Percentiles rank a stretch among this genome's conserved stretches.
Evolutionary conservation across 768 basidiomycete genomes (phyloP).

Genomic region (Boletus barrowsii): DNA sequence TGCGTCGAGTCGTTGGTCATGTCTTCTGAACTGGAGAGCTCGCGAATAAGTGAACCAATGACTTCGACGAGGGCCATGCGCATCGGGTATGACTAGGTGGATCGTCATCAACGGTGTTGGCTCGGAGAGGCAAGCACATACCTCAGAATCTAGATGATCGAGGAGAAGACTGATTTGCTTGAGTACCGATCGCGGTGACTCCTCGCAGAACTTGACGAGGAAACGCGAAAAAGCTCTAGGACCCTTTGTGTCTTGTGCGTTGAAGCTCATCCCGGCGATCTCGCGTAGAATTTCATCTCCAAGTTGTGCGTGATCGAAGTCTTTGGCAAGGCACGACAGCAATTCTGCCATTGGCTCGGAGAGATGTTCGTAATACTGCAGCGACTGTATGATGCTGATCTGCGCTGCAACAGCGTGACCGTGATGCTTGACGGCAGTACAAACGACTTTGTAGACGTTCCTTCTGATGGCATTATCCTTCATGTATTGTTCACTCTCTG

Average conservation of each 20-base stretch:
- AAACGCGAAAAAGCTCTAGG: conserved; percentile 85
- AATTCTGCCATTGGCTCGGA: conserved; percentile 94
- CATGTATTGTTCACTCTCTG: conserved; percentile 86
- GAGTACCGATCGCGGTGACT: conserved; percentile 73
- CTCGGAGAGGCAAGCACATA: conserved; percentile 28
- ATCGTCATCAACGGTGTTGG: background rate
- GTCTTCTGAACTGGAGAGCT: conserved; percentile 60
- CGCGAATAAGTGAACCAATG: conserved; percentile 79
- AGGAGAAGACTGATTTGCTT: conserved; percentile 88
- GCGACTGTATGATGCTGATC: conserved; percentile 83
- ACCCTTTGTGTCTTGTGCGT: conserved; percentile 79
- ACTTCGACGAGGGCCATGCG: conserved; percentile 92
- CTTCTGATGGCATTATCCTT: conserved; percentile 68
- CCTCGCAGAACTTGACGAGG: conserved; percentile 75
- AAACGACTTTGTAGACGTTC: conserved; percentile 85
- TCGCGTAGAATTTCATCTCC: conserved; percentile 91
- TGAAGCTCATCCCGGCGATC: conserved; percentile 75
- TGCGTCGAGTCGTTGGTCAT: conserved; percentile 44
- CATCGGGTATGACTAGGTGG: conserved; percentile 84
- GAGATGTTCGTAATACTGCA: conserved; percentile 94
- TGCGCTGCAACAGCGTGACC: conserved; percentile 81
- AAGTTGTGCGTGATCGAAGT: conserved; percentile 86
- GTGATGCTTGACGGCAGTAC: conserved; percentile 88
- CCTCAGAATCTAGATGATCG: conserved; percentile 89
- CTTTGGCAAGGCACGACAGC: conserved; percentile 70